Conservation (phyloP, 371 early-diverging fungal species). For the Caulochytrium protostelioides region DNA sequence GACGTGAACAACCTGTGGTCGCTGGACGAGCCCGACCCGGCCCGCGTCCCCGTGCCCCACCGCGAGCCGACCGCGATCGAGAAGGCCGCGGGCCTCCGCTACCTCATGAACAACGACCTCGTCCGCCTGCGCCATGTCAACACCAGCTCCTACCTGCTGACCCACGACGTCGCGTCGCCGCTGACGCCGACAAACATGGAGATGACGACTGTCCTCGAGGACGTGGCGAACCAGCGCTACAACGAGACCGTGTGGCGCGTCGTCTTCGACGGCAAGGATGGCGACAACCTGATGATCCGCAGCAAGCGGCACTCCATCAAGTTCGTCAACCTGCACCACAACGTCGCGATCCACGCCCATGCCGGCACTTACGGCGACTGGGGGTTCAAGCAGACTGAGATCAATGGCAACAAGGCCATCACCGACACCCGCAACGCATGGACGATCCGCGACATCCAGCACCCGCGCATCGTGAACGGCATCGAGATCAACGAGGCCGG, state of each 20-base stretch:
- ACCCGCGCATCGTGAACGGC: constrained; percentile 14
- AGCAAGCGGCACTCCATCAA: constrained; percentile 9
- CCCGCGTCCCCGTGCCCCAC: constrained; percentile 2
- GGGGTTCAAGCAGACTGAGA: constrained; percentile 84
- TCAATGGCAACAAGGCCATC: constrained; percentile 85
- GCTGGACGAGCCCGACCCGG: constrained; percentile 32
- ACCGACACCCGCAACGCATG: constrained; percentile 50
- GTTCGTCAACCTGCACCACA: constrained; percentile 15
- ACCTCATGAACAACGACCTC: constrained; percentile 40
- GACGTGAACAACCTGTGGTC: constrained; percentile 70
- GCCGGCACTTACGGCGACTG: constrained; percentile 34
- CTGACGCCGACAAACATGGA: constrained; percentile 87
- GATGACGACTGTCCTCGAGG: constrained; percentile 54
- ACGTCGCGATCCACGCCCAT: constrained; percentile 18
- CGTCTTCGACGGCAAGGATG: constrained; percentile 9
- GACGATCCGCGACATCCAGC: constrained; percentile 25
- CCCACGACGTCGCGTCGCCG: constrained; percentile 96
- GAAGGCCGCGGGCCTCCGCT: constrained; percentile 20
- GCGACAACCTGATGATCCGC: constrained; percentile 12
- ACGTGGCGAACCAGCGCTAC: constrained; percentile 29
- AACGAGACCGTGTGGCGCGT: constrained; percentile 23
- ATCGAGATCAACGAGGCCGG: constrained; percentile 1
- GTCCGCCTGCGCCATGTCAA: constrained; percentile 51
- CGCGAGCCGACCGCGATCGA: constrained; percentile 11
- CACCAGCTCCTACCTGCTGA: constrained; percentile 50